Base-by-base conservation (phyloP, 2,329 filamentous ascomycete genomes). In the Colletotrichum sp. region DNA sequence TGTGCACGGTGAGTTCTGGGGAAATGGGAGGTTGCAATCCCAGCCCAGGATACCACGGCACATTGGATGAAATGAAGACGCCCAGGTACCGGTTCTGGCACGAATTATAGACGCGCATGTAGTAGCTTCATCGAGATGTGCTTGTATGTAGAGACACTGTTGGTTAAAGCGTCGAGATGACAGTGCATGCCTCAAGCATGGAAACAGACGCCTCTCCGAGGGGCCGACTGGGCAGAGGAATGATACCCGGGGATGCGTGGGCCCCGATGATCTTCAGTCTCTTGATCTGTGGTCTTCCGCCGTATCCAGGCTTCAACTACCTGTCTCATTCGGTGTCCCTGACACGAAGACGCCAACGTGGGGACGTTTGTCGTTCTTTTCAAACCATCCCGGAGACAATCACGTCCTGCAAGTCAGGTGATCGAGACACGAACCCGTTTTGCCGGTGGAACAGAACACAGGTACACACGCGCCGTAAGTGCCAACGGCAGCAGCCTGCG, bases 341-440 rank as follows among this genome's bases (percentile, higher is more conserved):
- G 69, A 57, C 57, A 64, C 32, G 32, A 68, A 73, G 63, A 75
- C 69, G 63, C 59, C 72, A 68, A 72, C 69, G 63, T 64, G 72
- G 63, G 63, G 63, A 57, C 69, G 68, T 75, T 68, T 75, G 62
- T 74, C 71, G 55, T 75, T 70, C 55, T 30, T 64, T 57, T 68
- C 62, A 36, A 71, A 55, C 68, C 55, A 30, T 24, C 30, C 44
- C 9, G 68, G 49, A 34, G 49, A 60, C n/a, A 63, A 68, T 68
- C 64, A 59, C 52, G 10, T 63, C 64, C 32, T 36, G 34, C 55
- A 60, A 52, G 36, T 34, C 63, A 66, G 55, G 71, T 57, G 66
- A 32, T 32, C 21, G 32, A 34, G 24, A 44, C 44, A 63, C 71
- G 44, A 70, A 57, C 32, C 34, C 57, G 66, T 52, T 73, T 73